These are phyloP conservation scores for Lolium rigidum DNA, from an alignment of 176 grass and related monocot species.

Conservation along the genomic window DNA sequence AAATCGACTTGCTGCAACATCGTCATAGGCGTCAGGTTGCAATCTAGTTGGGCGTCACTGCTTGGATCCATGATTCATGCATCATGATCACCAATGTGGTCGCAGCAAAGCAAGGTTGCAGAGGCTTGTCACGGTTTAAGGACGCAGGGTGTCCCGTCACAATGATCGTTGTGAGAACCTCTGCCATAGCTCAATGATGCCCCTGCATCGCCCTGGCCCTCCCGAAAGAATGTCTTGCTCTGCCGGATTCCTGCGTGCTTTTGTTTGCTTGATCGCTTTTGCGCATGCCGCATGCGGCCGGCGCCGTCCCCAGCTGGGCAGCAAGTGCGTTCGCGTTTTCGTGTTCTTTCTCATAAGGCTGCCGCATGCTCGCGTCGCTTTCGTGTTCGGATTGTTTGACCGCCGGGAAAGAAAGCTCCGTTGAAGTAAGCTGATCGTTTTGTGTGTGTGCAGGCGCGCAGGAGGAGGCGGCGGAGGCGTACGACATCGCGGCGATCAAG, in stretches of 20 bases:
- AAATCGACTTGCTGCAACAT: too few species aligned
- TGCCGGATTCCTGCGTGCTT: conserved; percentile 64
- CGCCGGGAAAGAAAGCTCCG: background rate
- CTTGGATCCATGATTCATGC: conserved; percentile 39
- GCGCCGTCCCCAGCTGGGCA: conserved; percentile 30
- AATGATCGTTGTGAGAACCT: conserved; percentile 45
- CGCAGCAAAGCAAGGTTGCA: conserved; percentile 15
- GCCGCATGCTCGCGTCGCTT: conserved; percentile 41
- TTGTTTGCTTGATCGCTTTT: conserved; percentile 60
- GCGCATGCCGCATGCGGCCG: conserved; percentile 49
- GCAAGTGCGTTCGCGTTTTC: conserved; percentile 33
- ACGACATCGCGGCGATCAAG: conserved; percentile 97
- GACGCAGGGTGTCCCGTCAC: conserved; percentile 71
- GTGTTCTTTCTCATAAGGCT: conserved; percentile 73
- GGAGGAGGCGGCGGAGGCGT: conserved; percentile 96
- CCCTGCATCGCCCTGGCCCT: conserved; percentile 33
- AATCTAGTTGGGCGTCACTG: conserved; percentile 16
- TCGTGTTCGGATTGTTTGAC: conserved; percentile 43
- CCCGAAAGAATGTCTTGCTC: conserved; percentile 68
- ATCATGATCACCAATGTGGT: conserved; percentile 30
- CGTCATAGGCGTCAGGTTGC: background rate
- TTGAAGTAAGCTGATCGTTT: background rate
- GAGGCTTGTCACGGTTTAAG: conserved; percentile 63
- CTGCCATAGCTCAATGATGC: conserved; percentile 63
- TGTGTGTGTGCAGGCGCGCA: conserved; percentile 63